Evolutionary conservation across 306 rosid species (phyloP), one percentile per base, ranked within the genome.

Genomic region (Casuarina equisetifolia): DNA sequence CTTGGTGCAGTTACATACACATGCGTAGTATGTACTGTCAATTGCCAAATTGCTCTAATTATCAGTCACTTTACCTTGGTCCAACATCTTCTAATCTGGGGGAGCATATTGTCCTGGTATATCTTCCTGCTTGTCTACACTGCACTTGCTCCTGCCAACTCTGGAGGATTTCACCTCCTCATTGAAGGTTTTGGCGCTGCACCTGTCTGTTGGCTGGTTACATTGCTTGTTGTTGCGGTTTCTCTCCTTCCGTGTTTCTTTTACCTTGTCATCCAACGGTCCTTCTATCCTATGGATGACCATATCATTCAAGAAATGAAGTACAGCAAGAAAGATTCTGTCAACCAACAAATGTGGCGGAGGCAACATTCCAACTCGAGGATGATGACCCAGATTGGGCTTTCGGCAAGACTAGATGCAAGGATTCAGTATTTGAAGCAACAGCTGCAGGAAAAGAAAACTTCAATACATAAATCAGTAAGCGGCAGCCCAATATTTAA

Each of bases 81-180:
- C 73, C 87, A 84, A 49, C 87, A 80, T 32, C 69, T 76, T 44
- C 49, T 84, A 76, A 77, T 84, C 13, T 84, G 82, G 87, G 87
- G 87, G 1, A 80, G 84, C 74, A 80, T 84, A 20, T 1, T 59
- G 17, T 12, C 68, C 12, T 84, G 87, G 87, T 84, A 76, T 59
- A 55, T 46, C 3, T 84, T 84, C 64, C 11, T 84, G 48, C 44
- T 80, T 16, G 38, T 76, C 9, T 84, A 76, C 3, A 76, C 84
- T 51, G 59, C 54, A 2, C 67, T 84, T 8, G 74, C 84, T 32
- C 84, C 82, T 49, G 53, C 53, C 53, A 9, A 73, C 70, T 82
- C 83, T 5, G 48, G 55, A n/a, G 77, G 78, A 6, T 79, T 69
- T 35, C 54, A 39, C 9, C 67, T 83, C 8, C 13, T 83, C 4